Evolutionary conservation across 768 basidiomycete species (phyloP).

Genomic region (Trametes punicea): DNA sequence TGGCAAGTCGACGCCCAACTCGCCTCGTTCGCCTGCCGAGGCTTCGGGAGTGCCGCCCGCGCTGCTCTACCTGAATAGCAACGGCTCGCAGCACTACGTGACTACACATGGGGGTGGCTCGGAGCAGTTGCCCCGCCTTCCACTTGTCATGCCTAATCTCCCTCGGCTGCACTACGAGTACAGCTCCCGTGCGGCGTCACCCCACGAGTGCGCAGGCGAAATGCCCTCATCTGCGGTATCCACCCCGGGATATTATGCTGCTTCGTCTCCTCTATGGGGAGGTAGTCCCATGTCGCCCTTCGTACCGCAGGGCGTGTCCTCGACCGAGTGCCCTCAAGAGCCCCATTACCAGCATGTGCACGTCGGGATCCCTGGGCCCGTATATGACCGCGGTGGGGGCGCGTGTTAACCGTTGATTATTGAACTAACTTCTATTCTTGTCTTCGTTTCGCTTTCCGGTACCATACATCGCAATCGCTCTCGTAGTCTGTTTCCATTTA

Average conservation of each 20-base stretch:
- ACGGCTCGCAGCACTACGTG: background rate
- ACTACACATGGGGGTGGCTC: background rate
- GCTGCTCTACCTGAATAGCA: background rate
- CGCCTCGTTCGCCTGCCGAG: slow-evolving; percentile 7
- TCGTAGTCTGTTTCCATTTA: background rate
- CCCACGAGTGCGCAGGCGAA: slow-evolving; percentile 4
- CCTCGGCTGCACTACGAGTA: slow-evolving; percentile 14
- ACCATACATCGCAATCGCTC: slow-evolving; percentile 9
- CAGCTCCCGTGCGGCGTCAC: slow-evolving; percentile 2
- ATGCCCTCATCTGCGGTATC: slow-evolving; percentile 5
- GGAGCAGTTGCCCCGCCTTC: slow-evolving; percentile 5
- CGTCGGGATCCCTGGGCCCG: background rate
- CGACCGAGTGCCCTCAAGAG: slow-evolving; percentile 6
- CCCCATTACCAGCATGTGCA: background rate
- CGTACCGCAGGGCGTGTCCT: background rate
- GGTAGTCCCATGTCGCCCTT: background rate
- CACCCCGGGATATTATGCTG: slow-evolving; percentile 5
- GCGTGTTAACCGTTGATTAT: background rate
- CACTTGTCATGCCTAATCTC: slow-evolving; percentile 11
- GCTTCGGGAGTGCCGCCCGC: background rate
- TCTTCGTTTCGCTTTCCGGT: slow-evolving; percentile 8
- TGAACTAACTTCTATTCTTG: background rate
- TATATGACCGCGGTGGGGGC: background rate
- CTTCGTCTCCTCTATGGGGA: background rate
- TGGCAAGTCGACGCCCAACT: slow-evolving; percentile 10